Evolutionary conservation across 768 basidiomycete species (phyloP), one percentile per base, ranked within the genome.

Genomic region (Rossbeevera mucosa): DNA sequence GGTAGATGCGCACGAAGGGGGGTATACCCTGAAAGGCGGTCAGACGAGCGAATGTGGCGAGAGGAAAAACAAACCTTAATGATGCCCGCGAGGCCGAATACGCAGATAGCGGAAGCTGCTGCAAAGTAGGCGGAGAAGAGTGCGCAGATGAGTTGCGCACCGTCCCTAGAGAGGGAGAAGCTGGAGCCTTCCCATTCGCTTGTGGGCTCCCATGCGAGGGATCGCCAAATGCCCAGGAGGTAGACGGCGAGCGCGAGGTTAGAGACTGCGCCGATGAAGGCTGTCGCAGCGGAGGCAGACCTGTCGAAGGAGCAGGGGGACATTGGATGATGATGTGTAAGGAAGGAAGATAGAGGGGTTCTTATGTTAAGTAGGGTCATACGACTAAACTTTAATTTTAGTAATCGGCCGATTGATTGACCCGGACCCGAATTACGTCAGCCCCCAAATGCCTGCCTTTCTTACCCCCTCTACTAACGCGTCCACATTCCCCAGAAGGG

Each of bases 401-500:
- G n/a, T n/a, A n/a, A n/a, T 24, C 45, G 29, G 13, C 21, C 29
- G 47, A 20, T 4, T n/a, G 20, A 20, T 18, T 30, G 13, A 21
- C 18, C 1, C 41, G 13, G 24, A 14, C 6, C 6, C 41, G 13
- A 28, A 9, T 7, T 64, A 80, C 29, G 69, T 82, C 51, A 91
- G 66, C 6, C 92, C 91, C 90, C 90, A 94, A 50, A 94, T 83
- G 0, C 91, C 91, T 0, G 89, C 90, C 68, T 84, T 88, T 55
- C 86, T 76, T 29, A 95, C 88, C 0, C 91, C 86, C 56, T 91
- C 90, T 5, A 95, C 90, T 9, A 95, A 76, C 26, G 88, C 86
- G 65, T 94, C 93, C 3, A 95, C 93, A 65, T 95, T 94, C 4
- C 91, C 92, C 41, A 95, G 69, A 82, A 93, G 85, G 42, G 80